Evolutionary conservation across 2,329 filamentous ascomycete species (phyloP), one percentile per base, ranked within the genome.

Genomic region (Grosmannia serpens): DNA sequence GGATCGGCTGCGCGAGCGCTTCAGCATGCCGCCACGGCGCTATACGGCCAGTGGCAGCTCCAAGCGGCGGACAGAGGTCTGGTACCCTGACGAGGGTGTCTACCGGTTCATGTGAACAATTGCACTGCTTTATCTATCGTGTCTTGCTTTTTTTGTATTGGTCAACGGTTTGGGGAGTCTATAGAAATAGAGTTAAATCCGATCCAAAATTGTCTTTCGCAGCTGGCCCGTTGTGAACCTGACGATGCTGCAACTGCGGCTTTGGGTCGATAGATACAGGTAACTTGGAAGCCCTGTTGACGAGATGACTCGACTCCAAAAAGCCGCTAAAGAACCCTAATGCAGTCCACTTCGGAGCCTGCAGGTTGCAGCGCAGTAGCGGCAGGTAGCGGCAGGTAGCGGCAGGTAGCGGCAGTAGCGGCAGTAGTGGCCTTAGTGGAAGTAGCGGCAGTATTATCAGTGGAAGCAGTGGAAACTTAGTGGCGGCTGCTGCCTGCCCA

Each of bases 21-120:
- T 65, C 58, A 62, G 56, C 56, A 65, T 63, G 58, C 62, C 58
- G 35, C 55, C 62, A 17, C 61, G 63, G 20, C 59, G 58, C 7
- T 62, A 60, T 62, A 62, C 61, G 3, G 56, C 60, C 13, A 59
- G 62, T 8, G 60, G 62, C 49, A 56, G 62, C 53, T 55, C 60
- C 58, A 58, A 61, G 58, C 63, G 63, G 57, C 60, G 64, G 27
- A 63, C 64, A 29, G 65, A 65, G 64, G 62, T 67, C 22, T 67
- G 56, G 56, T 65, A 65, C 56, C 62, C 62, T 4, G 63, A 62
- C 1, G 59, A 61, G 46, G 59, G 62, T 26, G 54, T 53, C 8
- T 63, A 61, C 55, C 61, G 62, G 56, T 63, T 57, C 31, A 52
- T 61, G 58, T 64, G 49, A 64, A 24, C 8, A n/a, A 7, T 2